Base-by-base conservation (phyloP, 1,139 yeast species). In the Protomyces pachydermus region DNA sequence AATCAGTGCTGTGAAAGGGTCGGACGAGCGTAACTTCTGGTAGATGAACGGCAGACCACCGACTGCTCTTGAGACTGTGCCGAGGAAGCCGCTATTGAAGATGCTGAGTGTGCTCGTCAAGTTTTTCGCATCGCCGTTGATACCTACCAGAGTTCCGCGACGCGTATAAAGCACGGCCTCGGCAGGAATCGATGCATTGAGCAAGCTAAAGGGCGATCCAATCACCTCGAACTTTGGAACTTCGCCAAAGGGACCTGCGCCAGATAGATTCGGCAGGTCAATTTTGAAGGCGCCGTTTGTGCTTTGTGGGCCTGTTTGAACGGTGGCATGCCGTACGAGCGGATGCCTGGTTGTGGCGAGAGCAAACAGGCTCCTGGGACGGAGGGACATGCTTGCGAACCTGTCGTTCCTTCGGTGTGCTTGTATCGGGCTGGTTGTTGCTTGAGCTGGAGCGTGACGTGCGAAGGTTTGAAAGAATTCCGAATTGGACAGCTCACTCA, bases 161-260 rank as follows among this genome's bases (percentile, higher is more conserved):
- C 79, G 74, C 25, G 80, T 76, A 67, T 77, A 80, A 32, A 83
- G 69, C 2, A 79, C 74, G 3, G 82, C 74, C 1, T 83, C 80
- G 4, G 83, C 76, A 3, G 86, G 86, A 8, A 82, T 70, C 35
- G 80, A 75, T 52, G 82, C 75, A 60, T 77, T 79, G 53, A 82
- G 69, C 65, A 82, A 66, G 8, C 81, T 76, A 3, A 79, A 73
- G 0, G 80, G 78, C 28, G 75, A 74, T 1, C 84, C 84, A 42
- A 82, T 67, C 5, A 79, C 79, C 57, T 77, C 77, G 67, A 81
- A 80, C 48, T 62, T 65, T 10, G 71, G 69, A 23, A 66, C 69
- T 55, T 54, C 61, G 16, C 71, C 71, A 61, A 69, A 69, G n/a
- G 71, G 71, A 1, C 71, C 71, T n/a, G 70, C 67, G 34, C 71